phyloP scores from a whole-genome alignment of 305 asterid species.

The Solanum hybrid region DNA sequence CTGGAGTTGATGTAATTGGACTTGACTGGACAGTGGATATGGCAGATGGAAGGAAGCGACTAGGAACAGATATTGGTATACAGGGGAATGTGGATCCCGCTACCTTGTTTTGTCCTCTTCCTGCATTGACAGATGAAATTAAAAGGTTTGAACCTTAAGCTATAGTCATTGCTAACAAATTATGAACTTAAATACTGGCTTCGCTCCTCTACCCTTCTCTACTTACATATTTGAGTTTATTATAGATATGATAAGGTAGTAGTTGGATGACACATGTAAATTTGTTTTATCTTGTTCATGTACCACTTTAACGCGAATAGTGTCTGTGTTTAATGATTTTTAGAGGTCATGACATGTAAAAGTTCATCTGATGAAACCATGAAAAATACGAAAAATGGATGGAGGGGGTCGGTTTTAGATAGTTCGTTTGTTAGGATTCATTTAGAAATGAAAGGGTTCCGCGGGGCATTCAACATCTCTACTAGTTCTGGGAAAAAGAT shows the following conservation, averaged over 20 bases:
- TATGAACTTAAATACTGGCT: neutral
- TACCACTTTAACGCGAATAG: neutral
- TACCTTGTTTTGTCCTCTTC: slow-evolving; percentile 66
- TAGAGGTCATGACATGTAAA: neutral
- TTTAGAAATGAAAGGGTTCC: neutral
- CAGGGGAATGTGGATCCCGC: slow-evolving; percentile 96
- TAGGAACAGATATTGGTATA: slow-evolving; percentile 62
- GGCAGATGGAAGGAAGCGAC: slow-evolving; percentile 73
- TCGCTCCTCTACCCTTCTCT: neutral
- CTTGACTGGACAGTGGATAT: slow-evolving; percentile 92
- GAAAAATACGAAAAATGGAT: neutral
- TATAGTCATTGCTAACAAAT: neutral
- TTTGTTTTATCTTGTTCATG: neutral
- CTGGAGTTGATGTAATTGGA: slow-evolving; percentile 87
- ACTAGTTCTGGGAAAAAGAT: neutral
- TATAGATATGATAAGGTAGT: neutral
- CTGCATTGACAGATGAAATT: slow-evolving; percentile 64
- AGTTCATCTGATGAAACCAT: neutral
- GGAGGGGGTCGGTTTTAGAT: neutral
- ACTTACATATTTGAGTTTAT: neutral
- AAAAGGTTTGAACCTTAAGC: slow-evolving; percentile 32
- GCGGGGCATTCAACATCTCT: neutral
- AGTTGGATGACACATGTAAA: neutral
- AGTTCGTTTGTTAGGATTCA: neutral
- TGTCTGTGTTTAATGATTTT: neutral